These are phyloP conservation scores for Penicillium sclerotigenum DNA, from an alignment of 2,329 filamentous ascomycete genomes.

Conservation along the genomic window DNA sequence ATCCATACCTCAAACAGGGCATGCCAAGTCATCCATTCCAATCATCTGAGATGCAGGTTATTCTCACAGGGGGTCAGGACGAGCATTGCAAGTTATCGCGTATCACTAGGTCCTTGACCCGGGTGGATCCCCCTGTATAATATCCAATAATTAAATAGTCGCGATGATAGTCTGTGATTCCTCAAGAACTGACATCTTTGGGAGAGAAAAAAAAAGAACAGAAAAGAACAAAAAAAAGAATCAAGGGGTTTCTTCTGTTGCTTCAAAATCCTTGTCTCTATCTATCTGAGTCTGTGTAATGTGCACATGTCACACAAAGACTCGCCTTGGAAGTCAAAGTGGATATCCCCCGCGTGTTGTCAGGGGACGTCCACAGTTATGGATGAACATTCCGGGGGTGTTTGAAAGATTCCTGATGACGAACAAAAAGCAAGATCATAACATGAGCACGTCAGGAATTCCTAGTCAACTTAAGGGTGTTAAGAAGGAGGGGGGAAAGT, in stretches of 20 bases:
- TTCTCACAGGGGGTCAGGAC: background rate
- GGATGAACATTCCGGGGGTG: slow-evolving; percentile 20
- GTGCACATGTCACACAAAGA: background rate
- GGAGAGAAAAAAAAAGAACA: too few relatives aligned
- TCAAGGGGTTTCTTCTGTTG: too few relatives aligned
- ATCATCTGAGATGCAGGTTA: slow-evolving; percentile 7
- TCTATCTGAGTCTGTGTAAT: background rate
- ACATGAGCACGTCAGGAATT: background rate
- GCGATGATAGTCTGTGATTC: background rate
- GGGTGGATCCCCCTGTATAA: background rate
- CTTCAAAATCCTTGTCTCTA: background rate
- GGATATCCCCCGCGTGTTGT: background rate
- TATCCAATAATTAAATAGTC: background rate
- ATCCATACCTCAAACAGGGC: slow-evolving; percentile 10
- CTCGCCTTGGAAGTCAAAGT: background rate
- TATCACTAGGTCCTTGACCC: slow-evolving; percentile 6
- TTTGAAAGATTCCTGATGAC: slow-evolving; percentile 19
- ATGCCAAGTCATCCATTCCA: slow-evolving; percentile 20
- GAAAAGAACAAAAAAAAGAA: too few relatives aligned
- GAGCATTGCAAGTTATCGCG: slow-evolving; percentile 8
- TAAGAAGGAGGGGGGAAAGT: background rate
- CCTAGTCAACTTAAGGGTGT: background rate
- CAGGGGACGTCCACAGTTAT: slow-evolving; percentile 13
- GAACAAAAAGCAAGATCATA: background rate
- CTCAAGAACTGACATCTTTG: too few relatives aligned